These are phyloP conservation scores for Coemansia sp. DNA, from an alignment of 192 early-diverging fungal species.

Conservation along the genomic window DNA sequence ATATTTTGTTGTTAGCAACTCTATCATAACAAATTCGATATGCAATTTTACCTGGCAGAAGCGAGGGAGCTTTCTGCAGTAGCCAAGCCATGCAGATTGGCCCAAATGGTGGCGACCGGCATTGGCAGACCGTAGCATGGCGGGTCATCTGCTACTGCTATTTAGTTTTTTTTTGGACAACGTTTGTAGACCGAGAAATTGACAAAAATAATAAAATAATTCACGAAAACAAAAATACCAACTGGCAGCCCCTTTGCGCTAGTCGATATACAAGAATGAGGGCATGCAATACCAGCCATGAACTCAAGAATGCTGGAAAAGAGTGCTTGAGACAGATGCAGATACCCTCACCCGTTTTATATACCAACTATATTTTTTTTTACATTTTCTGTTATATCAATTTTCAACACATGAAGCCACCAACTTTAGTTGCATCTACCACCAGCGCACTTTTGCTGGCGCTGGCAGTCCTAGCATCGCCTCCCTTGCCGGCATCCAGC, in stretches of 20 bases:
- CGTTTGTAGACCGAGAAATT: background rate
- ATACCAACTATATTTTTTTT: background rate
- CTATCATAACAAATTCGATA: background rate
- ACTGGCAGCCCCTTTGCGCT: background rate
- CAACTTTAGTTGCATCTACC: background rate
- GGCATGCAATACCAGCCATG: background rate
- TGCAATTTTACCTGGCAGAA: background rate
- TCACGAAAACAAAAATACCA: background rate
- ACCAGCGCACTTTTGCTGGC: background rate
- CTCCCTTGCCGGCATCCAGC: background rate
- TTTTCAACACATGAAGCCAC: constrained; percentile 7
- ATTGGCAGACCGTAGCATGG: background rate
- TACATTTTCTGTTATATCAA: background rate
- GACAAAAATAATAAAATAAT: background rate
- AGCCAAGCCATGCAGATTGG: background rate
- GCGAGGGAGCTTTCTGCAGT: background rate
- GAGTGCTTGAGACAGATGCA: background rate
- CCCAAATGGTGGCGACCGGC: background rate
- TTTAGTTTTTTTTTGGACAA: background rate
- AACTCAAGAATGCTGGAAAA: background rate
- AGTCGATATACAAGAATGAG: background rate
- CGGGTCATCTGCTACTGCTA: background rate
- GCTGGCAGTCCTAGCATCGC: background rate
- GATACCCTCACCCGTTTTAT: background rate
- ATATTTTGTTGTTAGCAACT: no score